Percentiles rank a stretch among this genome's conserved stretches.
These are phyloP conservation scores for Fistulifera pelliculosa DNA, from an alignment of 108 stramenopile genomes.

Conservation along the genomic window DNA sequence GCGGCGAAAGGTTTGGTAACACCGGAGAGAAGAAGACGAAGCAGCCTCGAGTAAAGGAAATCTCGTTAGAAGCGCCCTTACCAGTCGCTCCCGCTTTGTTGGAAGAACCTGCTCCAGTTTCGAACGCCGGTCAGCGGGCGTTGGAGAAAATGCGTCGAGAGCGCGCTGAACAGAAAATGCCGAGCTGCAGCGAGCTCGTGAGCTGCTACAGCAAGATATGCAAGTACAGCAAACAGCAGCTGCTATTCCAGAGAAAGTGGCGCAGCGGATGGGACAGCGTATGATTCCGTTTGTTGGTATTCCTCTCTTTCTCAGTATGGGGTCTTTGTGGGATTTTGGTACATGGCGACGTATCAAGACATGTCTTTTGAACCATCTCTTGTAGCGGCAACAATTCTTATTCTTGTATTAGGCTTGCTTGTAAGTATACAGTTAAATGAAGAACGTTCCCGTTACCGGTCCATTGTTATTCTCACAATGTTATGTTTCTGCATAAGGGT, in stretches of 20 bases:
- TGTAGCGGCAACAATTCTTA: constrained; percentile 62
- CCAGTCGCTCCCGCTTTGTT: too few relatives aligned
- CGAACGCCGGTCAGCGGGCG: constrained; percentile 31
- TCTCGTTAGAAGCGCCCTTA: too few relatives aligned
- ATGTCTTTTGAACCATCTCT: constrained; percentile 70
- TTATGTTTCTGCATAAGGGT: constrained; percentile 30
- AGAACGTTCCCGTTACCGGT: too few relatives aligned
- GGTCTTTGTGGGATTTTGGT: constrained; percentile 78
- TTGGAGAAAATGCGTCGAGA: constrained; percentile 54
- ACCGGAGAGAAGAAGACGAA: too few relatives aligned
- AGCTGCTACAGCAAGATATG: constrained; percentile 38
- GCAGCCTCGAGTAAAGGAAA: too few relatives aligned
- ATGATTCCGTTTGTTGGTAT: constrained; percentile 85
- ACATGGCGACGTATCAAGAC: constrained; percentile 58
- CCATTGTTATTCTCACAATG: constrained; percentile 1
- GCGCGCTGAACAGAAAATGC: constrained; percentile 56
- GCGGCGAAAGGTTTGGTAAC: too few relatives aligned
- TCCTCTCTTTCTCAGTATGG: constrained; percentile 62
- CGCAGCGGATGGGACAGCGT: constrained; percentile 66
- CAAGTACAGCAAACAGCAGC: constrained; percentile 47
- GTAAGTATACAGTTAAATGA: constrained; percentile 35
- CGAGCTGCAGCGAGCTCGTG: constrained; percentile 52
- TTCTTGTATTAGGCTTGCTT: constrained; percentile 50
- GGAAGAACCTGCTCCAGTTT: neutral
- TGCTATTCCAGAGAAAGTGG: constrained; percentile 78